Evolutionary conservation across 768 basidiomycete genomes (phyloP), one percentile per base, ranked within the genome.

Genomic region (Basidioascus undulatus): DNA sequence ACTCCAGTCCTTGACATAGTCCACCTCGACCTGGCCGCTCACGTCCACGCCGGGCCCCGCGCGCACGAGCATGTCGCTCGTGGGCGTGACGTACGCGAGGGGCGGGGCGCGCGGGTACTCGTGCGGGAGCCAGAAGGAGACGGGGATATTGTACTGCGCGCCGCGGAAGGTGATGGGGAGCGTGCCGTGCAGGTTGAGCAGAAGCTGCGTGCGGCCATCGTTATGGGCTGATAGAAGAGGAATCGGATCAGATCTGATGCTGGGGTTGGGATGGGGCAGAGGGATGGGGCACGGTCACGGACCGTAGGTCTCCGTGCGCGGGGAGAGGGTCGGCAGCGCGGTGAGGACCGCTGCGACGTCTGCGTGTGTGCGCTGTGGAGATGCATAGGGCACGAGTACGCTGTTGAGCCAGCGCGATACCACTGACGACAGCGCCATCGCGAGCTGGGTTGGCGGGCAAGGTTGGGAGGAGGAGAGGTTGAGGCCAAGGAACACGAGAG

Each of bases 1-100:
- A 41, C 66, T 62, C 92, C 92, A 94, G 43, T 72, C 62, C 34
- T 65, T 66, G 35, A 77, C 53, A 55, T 83, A 89, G 31, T 74
- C 69, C 31, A 73, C 62, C 31, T 58, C 62, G 52, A 71, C 82
- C 47, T 66, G 64, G 18, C 78, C 87, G 53, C 76, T 82, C 40
- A 78, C 67, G 51, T 94, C 84, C 51, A 94, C 66, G 53, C 68
- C 64, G 34, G 64, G 68, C 18, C 74, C 70, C 10, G 80, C 66
- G 49, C 74, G 73, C 50, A 98, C 71, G 44, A 86, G 73, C 75
- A 98, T 83, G 52, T 80, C 74, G 40, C 63, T 68, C 3, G 83
- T 92, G 26, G 92, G 89, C 11, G 83, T 77, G 49, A 98, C 86
- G 61, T 83, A 94, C 18, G 66, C 66, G 51, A 96, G 68, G 18